These are phyloP conservation scores for Coleophoma eucalyptorum DNA, from an alignment of 2,329 filamentous ascomycete genomes.

Conservation along the genomic window DNA sequence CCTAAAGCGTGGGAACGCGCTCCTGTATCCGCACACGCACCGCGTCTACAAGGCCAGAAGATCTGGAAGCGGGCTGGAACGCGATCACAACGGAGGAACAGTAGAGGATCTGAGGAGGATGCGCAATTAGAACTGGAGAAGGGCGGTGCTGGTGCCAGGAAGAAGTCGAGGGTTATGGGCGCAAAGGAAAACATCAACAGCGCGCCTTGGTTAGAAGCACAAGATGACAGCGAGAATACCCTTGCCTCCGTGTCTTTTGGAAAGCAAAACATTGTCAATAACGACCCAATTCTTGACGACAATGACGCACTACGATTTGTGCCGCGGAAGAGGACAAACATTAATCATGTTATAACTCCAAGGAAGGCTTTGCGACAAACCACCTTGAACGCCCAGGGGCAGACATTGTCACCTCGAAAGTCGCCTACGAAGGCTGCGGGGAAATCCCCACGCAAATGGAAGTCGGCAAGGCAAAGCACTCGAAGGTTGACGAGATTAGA, in stretches of 20 bases:
- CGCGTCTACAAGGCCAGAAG: constrained; percentile 26
- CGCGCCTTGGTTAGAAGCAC: constrained; percentile 23
- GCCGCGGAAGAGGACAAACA: constrained; percentile 27
- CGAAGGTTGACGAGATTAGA: constrained; percentile 7
- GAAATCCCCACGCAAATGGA: constrained; percentile 14
- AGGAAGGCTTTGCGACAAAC: constrained; percentile 19
- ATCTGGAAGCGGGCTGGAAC: constrained; percentile 25
- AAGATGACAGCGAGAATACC: neutral
- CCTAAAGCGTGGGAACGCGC: constrained; percentile 25
- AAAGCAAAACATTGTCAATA: neutral
- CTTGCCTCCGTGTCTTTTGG: neutral
- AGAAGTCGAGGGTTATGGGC: constrained; percentile 25
- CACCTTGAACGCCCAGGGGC: constrained; percentile 3
- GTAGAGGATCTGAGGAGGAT: constrained; percentile 13
- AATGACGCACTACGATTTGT: constrained; percentile 15
- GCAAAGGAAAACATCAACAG: constrained; percentile 29
- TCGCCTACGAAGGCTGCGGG: neutral
- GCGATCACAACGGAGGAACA: constrained; percentile 4
- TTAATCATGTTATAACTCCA: constrained; percentile 26
- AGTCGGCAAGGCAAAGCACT: constrained; percentile 17
- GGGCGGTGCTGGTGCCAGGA: constrained; percentile 29
- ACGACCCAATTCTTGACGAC: constrained; percentile 2
- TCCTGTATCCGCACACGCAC: constrained; percentile 23
- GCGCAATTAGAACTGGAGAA: constrained; percentile 28
- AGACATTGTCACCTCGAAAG: neutral